These are phyloP conservation scores for Xylariaceae sp. DNA, from an alignment of 2,329 filamentous ascomycete genomes.

Conservation along the genomic window DNA sequence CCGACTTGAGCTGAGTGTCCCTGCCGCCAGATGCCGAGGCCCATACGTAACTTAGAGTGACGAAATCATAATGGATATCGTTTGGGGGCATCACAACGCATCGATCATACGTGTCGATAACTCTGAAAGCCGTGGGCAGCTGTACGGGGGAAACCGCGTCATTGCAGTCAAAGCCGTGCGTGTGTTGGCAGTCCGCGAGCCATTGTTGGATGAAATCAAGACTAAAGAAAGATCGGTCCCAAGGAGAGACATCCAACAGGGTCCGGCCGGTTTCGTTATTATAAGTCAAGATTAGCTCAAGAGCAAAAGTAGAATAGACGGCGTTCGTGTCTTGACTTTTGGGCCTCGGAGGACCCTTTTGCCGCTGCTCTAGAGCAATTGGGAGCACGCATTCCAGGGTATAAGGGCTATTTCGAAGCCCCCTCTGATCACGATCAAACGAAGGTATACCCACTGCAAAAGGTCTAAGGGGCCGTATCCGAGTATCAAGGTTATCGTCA, in stretches of 20 bases:
- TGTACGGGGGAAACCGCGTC: not conserved
- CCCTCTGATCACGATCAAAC: too few relatives aligned
- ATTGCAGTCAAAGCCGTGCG: constrained; percentile 8
- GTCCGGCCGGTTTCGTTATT: constrained; percentile 6
- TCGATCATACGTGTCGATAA: constrained; percentile 7
- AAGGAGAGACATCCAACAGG: constrained; percentile 2
- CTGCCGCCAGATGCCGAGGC: not conserved
- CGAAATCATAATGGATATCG: not conserved
- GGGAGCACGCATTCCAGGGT: too few relatives aligned
- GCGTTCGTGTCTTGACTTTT: too few relatives aligned
- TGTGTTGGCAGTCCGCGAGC: constrained; percentile 6
- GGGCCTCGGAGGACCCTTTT: too few relatives aligned
- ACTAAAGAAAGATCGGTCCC: constrained; percentile 4
- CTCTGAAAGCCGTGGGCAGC: constrained; percentile 3
- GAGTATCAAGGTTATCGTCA: too few relatives aligned
- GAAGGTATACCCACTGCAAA: too few relatives aligned
- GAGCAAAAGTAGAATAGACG: too few relatives aligned
- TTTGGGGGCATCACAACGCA: not conserved
- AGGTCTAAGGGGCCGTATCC: too few relatives aligned
- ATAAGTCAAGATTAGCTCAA: constrained; percentile 8
- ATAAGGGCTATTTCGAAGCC: too few relatives aligned
- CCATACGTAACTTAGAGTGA: constrained; percentile 14
- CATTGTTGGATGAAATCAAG: constrained; percentile 1
- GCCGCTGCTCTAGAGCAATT: too few relatives aligned
- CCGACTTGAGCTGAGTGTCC: constrained; percentile 1